Conservation (phyloP, 208 protist species). For the Wallacemonas sp. region DNA sequence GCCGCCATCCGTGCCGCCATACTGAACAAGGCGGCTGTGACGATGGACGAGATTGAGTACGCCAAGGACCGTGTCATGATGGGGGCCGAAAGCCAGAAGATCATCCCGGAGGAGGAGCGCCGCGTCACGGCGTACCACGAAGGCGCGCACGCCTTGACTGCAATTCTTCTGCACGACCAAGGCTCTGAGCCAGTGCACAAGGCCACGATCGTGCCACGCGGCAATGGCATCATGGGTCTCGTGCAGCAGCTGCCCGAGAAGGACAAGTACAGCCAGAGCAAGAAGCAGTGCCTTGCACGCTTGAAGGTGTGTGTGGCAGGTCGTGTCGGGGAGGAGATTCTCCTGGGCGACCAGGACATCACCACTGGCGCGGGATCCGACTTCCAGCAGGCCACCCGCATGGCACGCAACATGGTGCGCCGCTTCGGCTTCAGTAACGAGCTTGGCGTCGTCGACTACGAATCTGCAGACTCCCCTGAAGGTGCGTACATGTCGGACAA, state of each 20-base stretch:
- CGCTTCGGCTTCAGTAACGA: conserved; percentile 90
- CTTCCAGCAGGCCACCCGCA: conserved; percentile 90
- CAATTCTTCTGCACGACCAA: conserved; percentile 75
- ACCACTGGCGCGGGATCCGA: conserved; percentile 92
- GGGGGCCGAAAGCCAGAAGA: conserved; percentile 83
- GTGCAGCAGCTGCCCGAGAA: conserved; percentile 87
- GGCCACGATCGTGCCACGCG: conserved; percentile 91
- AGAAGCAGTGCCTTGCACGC: conserved; percentile 79
- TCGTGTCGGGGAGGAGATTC: conserved; percentile 96
- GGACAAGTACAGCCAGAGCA: conserved; percentile 89
- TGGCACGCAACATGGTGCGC: conserved; percentile 90
- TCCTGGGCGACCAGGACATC: conserved; percentile 94
- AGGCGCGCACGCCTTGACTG: conserved; percentile 81
- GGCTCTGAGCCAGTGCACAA: conserved; percentile 91
- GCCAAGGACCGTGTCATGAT: conserved; percentile 93
- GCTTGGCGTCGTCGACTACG: conserved; percentile 89
- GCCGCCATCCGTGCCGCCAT: conserved; percentile 88
- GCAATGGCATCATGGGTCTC: conserved; percentile 90
- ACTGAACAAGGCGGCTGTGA: conserved; percentile 77
- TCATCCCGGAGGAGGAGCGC: conserved; percentile 86
- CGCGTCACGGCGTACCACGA: conserved; percentile 91
- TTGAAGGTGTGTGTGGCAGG: conserved; percentile 89
- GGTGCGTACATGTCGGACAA: conserved; percentile 92
- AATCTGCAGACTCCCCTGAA: conserved; percentile 63
- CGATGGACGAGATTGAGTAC: conserved; percentile 88